These are phyloP conservation scores for Trametes maxima DNA, from an alignment of 768 basidiomycete species.

Conservation along the genomic window DNA sequence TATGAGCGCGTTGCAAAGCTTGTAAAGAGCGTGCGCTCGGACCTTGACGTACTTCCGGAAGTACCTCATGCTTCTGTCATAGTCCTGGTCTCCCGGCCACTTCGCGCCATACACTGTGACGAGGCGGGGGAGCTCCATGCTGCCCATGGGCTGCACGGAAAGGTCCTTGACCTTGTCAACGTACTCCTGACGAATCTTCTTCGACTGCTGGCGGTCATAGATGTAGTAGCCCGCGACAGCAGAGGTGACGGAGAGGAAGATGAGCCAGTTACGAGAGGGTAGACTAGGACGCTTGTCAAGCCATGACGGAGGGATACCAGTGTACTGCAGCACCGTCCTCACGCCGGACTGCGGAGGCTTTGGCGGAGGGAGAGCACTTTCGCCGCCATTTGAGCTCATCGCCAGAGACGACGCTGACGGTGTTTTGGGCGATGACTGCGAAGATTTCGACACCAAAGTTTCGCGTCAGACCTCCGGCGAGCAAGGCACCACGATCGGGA, in stretches of 20 bases:
- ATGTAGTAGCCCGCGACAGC: slow-evolving; percentile 71
- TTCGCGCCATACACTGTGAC: slow-evolving; percentile 86
- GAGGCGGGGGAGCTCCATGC: slow-evolving; percentile 70
- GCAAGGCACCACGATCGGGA: slow-evolving; percentile 1
- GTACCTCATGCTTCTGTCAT: slow-evolving; percentile 79
- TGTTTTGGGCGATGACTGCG: slow-evolving; percentile 2
- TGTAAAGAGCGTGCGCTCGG: slow-evolving; percentile 32
- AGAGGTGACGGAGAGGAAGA: slow-evolving; percentile 81
- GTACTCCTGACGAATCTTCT: slow-evolving; percentile 74
- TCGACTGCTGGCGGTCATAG: slow-evolving; percentile 87
- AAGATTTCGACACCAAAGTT: slow-evolving; percentile 3
- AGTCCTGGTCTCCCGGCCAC: slow-evolving; percentile 96
- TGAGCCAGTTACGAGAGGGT: slow-evolving; percentile 92
- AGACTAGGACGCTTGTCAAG: slow-evolving; percentile 82
- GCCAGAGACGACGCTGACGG: slow-evolving; percentile 17
- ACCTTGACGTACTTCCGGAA: slow-evolving; percentile 99
- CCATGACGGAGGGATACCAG: slow-evolving; percentile 70
- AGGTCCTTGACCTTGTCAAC: slow-evolving; percentile 77
- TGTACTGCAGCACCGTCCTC: slow-evolving; percentile 64
- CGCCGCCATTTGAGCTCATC: slow-evolving; percentile 30
- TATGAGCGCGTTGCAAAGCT: slow-evolving; percentile 15
- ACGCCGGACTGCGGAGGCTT: slow-evolving; percentile 51
- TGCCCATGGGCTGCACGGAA: slow-evolving; percentile 66
- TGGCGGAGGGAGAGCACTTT: slow-evolving; percentile 25
- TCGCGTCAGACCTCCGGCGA: background rate